A percentile compares a stretch with the other conserved stretches of the same genome.
These are phyloP conservation scores for Bullera alba DNA, from an alignment of 768 basidiomycete species.

Conservation along the genomic window DNA sequence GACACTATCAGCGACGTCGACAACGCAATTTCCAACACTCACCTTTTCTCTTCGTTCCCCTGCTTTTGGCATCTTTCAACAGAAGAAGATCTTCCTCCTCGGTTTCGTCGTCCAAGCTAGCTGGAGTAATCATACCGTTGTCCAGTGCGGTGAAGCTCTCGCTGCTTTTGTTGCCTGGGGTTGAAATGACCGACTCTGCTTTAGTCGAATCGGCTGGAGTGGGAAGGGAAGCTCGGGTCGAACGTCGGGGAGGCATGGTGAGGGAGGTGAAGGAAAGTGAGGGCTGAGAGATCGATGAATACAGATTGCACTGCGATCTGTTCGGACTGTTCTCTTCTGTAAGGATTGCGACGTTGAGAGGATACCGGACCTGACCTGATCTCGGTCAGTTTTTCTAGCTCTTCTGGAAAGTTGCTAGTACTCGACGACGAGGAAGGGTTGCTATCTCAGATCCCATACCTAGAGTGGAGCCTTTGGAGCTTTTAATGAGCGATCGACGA, in stretches of 20 bases:
- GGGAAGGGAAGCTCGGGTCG: slow-evolving; percentile 20
- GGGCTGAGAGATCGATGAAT: too few relatives aligned
- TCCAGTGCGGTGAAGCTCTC: neutral
- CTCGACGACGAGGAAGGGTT: too few relatives aligned
- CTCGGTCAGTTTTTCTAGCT: too few relatives aligned
- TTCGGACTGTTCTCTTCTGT: too few relatives aligned
- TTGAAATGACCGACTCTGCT: slow-evolving; percentile 10
- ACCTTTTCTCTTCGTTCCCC: slow-evolving; percentile 26
- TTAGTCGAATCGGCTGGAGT: slow-evolving; percentile 29
- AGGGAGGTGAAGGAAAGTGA: too few relatives aligned
- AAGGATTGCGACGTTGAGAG: too few relatives aligned
- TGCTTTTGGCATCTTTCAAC: neutral
- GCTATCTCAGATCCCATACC: too few relatives aligned
- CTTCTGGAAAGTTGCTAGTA: too few relatives aligned
- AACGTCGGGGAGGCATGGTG: slow-evolving; percentile 25
- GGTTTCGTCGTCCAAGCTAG: slow-evolving; percentile 3
- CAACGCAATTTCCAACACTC: neutral
- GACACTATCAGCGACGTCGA: too few relatives aligned
- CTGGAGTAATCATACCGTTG: slow-evolving; percentile 22
- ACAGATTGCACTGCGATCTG: too few relatives aligned
- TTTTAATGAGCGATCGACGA: neutral
- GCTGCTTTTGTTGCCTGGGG: slow-evolving; percentile 4
- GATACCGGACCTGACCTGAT: too few relatives aligned
- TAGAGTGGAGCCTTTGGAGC: too few relatives aligned
- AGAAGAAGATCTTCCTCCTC: slow-evolving; percentile 2